phyloP scores from a whole-genome alignment of 2,329 filamentous ascomycete species.

The Hymenoscyphus albidus region DNA sequence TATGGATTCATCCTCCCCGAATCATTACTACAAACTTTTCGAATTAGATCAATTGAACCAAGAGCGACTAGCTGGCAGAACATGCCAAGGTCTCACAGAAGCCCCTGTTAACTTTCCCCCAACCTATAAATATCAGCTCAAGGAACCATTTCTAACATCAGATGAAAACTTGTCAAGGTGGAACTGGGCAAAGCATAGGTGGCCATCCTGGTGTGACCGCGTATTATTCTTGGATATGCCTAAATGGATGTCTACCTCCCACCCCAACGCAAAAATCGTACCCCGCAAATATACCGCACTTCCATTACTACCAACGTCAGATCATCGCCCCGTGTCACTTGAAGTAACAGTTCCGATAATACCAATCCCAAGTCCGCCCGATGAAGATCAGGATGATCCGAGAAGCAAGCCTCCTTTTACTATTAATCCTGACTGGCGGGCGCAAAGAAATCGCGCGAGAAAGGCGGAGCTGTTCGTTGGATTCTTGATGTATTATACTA shows the following conservation, averaged over 20 bases:
- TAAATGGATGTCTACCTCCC: conserved; percentile 43
- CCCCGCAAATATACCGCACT: conserved; percentile 67
- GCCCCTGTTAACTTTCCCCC: conserved; percentile 75
- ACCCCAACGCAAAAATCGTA: conserved; percentile 45
- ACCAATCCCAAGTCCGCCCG: conserved; percentile 36
- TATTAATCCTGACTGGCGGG: conserved; percentile 54
- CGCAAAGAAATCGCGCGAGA: conserved; percentile 49
- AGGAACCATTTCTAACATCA: conserved; percentile 40
- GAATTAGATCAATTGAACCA: conserved; percentile 72
- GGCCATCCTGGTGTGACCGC: conserved; percentile 91
- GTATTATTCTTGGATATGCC: conserved; percentile 71
- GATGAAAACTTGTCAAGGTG: conserved; percentile 48
- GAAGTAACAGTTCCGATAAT: conserved; percentile 61
- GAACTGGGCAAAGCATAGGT: conserved; percentile 76
- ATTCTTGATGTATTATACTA: conserved; percentile 43
- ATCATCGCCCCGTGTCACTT: conserved; percentile 81
- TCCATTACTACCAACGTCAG: conserved; percentile 75
- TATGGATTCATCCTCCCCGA: conserved; percentile 46
- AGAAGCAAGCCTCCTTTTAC: conserved; percentile 50
- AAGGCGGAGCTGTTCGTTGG: conserved; percentile 58
- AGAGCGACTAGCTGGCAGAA: conserved; percentile 65
- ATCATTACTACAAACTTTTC: conserved; percentile 66
- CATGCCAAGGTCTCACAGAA: conserved; percentile 76
- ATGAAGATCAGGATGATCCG: conserved; percentile 35
- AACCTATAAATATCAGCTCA: conserved; percentile 81